phyloP scores from a whole-genome alignment of 116 monocot genomes.

The Thalassia testudinum region DNA sequence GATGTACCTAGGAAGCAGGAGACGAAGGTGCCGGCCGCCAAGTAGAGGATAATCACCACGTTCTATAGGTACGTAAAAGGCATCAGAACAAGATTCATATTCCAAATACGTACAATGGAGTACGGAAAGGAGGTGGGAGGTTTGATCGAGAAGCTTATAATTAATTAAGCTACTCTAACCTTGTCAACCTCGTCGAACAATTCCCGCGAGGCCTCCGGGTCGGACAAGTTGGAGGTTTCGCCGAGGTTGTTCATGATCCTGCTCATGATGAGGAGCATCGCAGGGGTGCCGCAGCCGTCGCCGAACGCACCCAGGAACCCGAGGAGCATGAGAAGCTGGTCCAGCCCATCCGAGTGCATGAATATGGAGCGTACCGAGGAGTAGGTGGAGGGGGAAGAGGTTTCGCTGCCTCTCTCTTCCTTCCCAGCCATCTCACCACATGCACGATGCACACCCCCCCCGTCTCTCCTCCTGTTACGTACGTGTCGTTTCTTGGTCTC shows the following conservation, averaged over 20 bases:
- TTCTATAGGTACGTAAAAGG: slow-evolving; percentile 17
- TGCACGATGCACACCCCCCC: too few relatives aligned
- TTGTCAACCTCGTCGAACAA: slow-evolving; percentile 11
- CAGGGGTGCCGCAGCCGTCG: slow-evolving; percentile 33
- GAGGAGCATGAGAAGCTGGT: slow-evolving; percentile 37
- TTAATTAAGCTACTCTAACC: slow-evolving; percentile 11
- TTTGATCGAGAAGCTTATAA: neutral
- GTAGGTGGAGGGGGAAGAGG: too few relatives aligned
- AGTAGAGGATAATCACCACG: slow-evolving; percentile 30
- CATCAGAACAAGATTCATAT: slow-evolving; percentile 18
- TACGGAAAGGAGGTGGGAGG: too few relatives aligned
- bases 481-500: too few relatives aligned
- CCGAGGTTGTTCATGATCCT: slow-evolving; percentile 55
- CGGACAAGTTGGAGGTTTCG: slow-evolving; percentile 7
- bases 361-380: slow-evolving; percentile 25
- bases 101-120: too few relatives aligned
- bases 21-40: slow-evolving; percentile 34
- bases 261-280: slow-evolving; percentile 45
- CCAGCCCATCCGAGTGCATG: slow-evolving; percentile 42
- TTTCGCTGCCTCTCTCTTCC: too few relatives aligned
- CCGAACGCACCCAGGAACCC: slow-evolving; percentile 48
- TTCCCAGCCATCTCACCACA: too few relatives aligned
- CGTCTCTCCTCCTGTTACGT: too few relatives aligned
- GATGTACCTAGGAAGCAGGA: slow-evolving; percentile 49
- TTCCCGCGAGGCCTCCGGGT: too few relatives aligned